Evolutionary conservation across 495 filamentous ascomycete species (phyloP).

Genomic region (Trichoderma virens): DNA sequence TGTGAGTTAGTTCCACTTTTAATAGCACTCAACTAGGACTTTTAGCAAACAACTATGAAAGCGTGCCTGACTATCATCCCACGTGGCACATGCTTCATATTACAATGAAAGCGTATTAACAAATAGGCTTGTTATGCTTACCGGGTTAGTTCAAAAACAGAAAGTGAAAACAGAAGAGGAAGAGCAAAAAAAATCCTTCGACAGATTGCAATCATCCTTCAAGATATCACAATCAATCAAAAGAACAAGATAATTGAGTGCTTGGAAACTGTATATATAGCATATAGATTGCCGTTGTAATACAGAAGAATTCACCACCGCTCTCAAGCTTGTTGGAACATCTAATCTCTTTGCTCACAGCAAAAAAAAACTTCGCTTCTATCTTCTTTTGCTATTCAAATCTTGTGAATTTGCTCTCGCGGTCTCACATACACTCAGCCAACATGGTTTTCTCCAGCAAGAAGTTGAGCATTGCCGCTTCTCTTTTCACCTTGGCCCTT

Average conservation of each 20-base stretch:
- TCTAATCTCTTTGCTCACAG: neutral
- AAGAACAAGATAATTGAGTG: neutral
- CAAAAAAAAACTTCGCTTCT: neutral
- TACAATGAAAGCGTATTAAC: neutral
- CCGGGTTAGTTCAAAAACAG: neutral
- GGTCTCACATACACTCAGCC: neutral
- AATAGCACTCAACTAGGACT: neutral
- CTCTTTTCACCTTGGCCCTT: neutral
- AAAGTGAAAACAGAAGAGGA: neutral
- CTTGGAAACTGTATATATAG: neutral
- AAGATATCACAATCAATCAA: neutral
- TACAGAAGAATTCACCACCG: neutral
- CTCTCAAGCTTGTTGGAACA: neutral
- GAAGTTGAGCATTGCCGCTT: neutral
- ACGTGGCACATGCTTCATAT: neutral
- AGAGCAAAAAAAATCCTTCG: neutral
- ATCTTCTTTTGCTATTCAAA: neutral
- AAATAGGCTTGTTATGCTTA: neutral
- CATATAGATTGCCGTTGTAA: neutral
- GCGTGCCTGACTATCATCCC: neutral
- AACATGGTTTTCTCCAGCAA: neutral
- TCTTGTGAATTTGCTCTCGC: neutral
- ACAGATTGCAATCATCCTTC: neutral
- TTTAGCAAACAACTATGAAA: neutral
- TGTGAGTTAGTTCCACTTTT: neutral